These are phyloP conservation scores for Yamadazyma blattariae DNA, from an alignment of 1,139 yeast genomes.

Conservation along the genomic window DNA sequence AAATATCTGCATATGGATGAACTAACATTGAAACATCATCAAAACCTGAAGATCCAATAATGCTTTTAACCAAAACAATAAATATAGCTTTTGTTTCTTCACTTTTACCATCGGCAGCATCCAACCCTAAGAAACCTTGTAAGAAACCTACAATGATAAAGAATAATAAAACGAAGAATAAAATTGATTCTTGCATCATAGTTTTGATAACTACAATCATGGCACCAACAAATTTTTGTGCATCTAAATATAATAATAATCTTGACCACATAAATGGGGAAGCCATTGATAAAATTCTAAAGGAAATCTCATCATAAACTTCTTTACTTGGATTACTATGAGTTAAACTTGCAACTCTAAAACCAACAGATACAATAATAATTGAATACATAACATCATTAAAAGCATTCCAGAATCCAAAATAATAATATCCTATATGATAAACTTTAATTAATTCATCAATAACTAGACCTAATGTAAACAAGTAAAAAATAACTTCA, in stretches of 20 bases:
- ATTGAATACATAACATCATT: slow-evolving; percentile 67
- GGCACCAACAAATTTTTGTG: slow-evolving; percentile 81
- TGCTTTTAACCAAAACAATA: slow-evolving; percentile 64
- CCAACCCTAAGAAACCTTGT: slow-evolving; percentile 85
- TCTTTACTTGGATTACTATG: slow-evolving; percentile 26
- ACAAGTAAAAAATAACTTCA: slow-evolving; percentile 60
- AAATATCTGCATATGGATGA: slow-evolving; percentile 77
- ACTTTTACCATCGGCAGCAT: slow-evolving; percentile 79
- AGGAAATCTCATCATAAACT: slow-evolving; percentile 61
- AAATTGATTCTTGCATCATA: slow-evolving; percentile 81
- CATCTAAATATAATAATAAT: slow-evolving; percentile 70
- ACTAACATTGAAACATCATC: slow-evolving; percentile 68
- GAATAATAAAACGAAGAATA: slow-evolving; percentile 71
- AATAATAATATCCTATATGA: slow-evolving; percentile 69
- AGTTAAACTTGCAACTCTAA: slow-evolving; percentile 53
- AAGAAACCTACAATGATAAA: slow-evolving; percentile 77
- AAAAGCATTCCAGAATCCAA: slow-evolving; percentile 80
- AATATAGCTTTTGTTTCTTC: slow-evolving; percentile 70
- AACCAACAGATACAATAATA: slow-evolving; percentile 49
- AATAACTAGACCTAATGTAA: slow-evolving; percentile 61
- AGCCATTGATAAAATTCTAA: slow-evolving; percentile 71
- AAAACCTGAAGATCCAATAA: slow-evolving; percentile 72
- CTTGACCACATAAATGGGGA: slow-evolving; percentile 90
- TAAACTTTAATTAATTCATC: slow-evolving; percentile 73
- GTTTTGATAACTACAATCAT: slow-evolving; percentile 82